Evolutionary conservation across 176 grass and related monocot genomes (phyloP).

Genomic region (Tillandsia leiboldiana): DNA sequence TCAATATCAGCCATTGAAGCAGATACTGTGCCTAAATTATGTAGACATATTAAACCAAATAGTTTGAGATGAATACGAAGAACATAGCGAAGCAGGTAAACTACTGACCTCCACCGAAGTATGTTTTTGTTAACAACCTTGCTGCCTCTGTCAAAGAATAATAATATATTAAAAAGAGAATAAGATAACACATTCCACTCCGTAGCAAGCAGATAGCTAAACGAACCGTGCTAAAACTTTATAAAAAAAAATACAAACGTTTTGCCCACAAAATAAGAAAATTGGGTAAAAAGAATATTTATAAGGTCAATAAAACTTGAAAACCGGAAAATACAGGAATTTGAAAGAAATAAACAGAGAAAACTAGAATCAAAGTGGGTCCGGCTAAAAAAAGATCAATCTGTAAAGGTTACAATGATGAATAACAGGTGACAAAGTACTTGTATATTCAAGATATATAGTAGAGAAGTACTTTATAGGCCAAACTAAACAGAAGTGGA

Average conservation of each 20-base stretch:
- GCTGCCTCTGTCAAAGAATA: conserved; percentile 62
- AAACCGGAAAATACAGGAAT: background rate
- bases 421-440: background rate
- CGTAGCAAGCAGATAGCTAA: background rate
- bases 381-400: background rate
- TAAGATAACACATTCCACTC: conserved; percentile 7
- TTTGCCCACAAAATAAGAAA: too few species aligned
- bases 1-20: conserved; percentile 86
- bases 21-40: conserved; percentile 71
- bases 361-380: background rate
- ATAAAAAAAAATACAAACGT: too few species aligned
- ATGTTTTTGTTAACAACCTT: conserved; percentile 62
- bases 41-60: conserved; percentile 8
- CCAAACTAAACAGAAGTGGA: background rate
- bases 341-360: background rate
- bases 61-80: conserved; percentile 17
- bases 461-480: too few species aligned
- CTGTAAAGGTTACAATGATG: background rate
- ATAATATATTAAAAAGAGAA: conserved; percentile 19
- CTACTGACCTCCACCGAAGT: conserved; percentile 85
- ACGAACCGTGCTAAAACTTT: background rate
- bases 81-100: background rate
- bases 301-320: background rate
- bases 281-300: background rate
- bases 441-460: too few species aligned